A percentile compares a stretch with the other conserved stretches of the same genome.
These are phyloP conservation scores for Pseudevernia furfuracea DNA, from an alignment of 495 filamentous ascomycete species.

Conservation along the genomic window DNA sequence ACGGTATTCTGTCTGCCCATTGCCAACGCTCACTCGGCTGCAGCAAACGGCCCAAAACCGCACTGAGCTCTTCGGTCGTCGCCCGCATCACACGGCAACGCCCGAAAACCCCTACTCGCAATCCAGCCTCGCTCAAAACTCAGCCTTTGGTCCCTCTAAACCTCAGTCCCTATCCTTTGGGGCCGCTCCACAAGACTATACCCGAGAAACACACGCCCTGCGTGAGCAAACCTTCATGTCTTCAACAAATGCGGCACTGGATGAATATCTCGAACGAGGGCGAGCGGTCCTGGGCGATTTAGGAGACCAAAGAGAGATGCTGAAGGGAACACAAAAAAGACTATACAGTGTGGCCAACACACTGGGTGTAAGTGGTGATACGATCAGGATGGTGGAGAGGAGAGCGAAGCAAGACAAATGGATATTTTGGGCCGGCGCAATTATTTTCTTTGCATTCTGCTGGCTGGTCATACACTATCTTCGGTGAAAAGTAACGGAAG, in stretches of 20 bases:
- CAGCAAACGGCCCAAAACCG: slow-evolving; percentile 64
- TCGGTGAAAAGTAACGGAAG: slow-evolving; percentile 40
- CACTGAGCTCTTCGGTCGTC: slow-evolving; percentile 79
- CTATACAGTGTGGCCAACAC: slow-evolving; percentile 93
- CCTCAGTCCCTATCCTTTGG: slow-evolving; percentile 45
- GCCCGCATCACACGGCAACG: slow-evolving; percentile 76
- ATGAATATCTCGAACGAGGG: slow-evolving; percentile 89
- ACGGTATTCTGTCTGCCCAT: neutral
- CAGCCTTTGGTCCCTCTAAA: slow-evolving; percentile 35
- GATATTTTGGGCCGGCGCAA: slow-evolving; percentile 87
- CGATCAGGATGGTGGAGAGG: slow-evolving; percentile 89
- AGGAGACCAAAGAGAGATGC: slow-evolving; percentile 81
- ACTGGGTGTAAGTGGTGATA: slow-evolving; percentile 86
- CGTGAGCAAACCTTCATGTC: slow-evolving; percentile 82
- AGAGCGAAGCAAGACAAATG: slow-evolving; percentile 92
- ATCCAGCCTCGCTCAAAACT: slow-evolving; percentile 48
- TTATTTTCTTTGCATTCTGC: slow-evolving; percentile 88
- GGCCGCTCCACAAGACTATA: slow-evolving; percentile 49
- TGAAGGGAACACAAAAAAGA: slow-evolving; percentile 86
- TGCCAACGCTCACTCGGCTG: slow-evolving; percentile 2
- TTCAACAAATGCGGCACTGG: slow-evolving; percentile 69
- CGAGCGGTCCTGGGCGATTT: slow-evolving; percentile 84
- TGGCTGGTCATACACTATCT: slow-evolving; percentile 81
- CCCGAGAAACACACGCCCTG: slow-evolving; percentile 73
- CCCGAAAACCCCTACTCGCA: slow-evolving; percentile 93